These are phyloP conservation scores for Alternaria ventricosa DNA, from an alignment of 2,329 filamentous ascomycete species.

Conservation along the genomic window DNA sequence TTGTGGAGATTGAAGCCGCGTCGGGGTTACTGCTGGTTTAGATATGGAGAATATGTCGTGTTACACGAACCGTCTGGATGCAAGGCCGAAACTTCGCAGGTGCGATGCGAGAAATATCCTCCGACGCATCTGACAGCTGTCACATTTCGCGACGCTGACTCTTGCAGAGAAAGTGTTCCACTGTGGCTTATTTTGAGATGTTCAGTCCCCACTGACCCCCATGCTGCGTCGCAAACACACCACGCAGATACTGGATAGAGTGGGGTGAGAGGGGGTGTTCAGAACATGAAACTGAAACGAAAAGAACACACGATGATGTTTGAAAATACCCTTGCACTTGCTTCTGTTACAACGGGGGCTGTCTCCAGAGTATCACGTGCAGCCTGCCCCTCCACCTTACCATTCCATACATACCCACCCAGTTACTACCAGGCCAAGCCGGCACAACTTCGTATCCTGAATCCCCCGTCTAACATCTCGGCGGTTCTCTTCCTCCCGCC, in stretches of 20 bases:
- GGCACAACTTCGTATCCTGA: background rate
- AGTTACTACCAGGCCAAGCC: background rate
- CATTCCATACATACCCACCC: background rate
- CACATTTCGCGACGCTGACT: background rate
- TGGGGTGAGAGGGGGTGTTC: background rate
- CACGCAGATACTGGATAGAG: background rate
- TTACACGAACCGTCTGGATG: background rate
- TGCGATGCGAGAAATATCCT: too few relatives aligned
- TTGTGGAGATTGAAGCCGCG: background rate
- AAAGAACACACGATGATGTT: background rate
- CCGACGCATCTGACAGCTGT: background rate
- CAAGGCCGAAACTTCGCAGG: too few relatives aligned
- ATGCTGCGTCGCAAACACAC: too few relatives aligned
- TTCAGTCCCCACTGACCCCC: too few relatives aligned
- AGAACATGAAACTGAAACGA: background rate
- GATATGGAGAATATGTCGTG: background rate
- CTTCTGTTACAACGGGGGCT: background rate
- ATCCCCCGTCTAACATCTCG: background rate
- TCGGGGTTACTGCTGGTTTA: background rate
- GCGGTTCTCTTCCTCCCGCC: background rate
- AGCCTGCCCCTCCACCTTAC: background rate
- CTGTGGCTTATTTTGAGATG: background rate
- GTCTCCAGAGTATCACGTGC: background rate
- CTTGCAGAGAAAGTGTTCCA: background rate
- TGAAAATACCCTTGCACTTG: background rate